Base-by-base conservation (phyloP, 805 yeast genomes). In the Yarrowia porcina region DNA sequence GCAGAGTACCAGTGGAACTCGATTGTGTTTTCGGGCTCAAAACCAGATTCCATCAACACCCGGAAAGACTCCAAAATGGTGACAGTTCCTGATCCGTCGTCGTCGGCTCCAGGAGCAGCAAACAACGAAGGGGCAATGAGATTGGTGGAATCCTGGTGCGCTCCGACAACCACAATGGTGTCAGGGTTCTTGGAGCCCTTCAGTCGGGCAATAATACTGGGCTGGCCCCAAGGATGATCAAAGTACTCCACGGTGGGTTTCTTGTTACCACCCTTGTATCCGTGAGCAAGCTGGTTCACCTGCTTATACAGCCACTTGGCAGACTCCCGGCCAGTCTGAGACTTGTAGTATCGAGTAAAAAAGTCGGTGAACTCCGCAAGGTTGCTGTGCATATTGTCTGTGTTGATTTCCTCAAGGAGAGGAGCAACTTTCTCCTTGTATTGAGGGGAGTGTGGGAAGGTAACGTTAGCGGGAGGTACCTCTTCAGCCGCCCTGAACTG, bases 1-100 rank as follows among this genome's bases (percentile, higher is more conserved):
- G 96, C 98, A 27, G 96, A 83, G 76, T 90, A 93, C 80, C 90
- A 93, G 75, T 93, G 98, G 77, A 93, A 92, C 73, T 93, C 96
- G 18, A 93, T 74, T 0, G 96, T 83, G 74, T 90, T 89, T 44
- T 80, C 75, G 13, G 92, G 90, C 64, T 75, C 69, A 67, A 80
- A 80, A 0, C 77, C 76, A 23, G 73, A 66, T 35, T 75, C 77
- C 8, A 82, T 73, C 27, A 90, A 75, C 15, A 88, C 74, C 67
- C 94, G 80, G 68, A 91, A 80, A 1, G 91, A 84, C 72, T 91
- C 96, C 62, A 91, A 73, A 32, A 83, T 81, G 2, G 96, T 87
- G 4, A 87, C 85, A 4, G 92, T 87, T 10, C 97, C 98, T 3
- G 92, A 84, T 2, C 96, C 96, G 73, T 92, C 89, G 71, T 93